Percentiles rank a stretch among this genome's conserved stretches.
Conservation (phyloP, 2,329 filamentous ascomycete genomes). For the Cordyceps cateniannulata region DNA sequence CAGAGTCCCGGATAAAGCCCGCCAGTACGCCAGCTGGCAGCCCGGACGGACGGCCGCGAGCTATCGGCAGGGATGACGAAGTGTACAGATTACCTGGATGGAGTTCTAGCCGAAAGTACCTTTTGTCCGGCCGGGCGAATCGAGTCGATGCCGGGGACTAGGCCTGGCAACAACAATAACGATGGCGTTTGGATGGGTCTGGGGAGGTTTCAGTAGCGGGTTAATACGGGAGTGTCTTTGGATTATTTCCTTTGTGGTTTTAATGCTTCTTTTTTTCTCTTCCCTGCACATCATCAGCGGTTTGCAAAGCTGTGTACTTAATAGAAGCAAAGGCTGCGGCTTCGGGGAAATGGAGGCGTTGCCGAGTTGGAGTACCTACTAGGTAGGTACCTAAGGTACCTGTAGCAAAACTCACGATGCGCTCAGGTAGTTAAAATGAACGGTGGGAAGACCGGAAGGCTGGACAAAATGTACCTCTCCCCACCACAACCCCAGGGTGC, state of each 20-base stretch:
- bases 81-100: slow-evolving; percentile 10
- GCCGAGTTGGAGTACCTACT: too few species aligned
- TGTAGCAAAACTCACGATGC: neutral
- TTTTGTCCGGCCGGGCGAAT: slow-evolving; percentile 4
- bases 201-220: neutral
- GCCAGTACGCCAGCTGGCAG: neutral
- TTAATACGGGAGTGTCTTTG: neutral
- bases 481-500: slow-evolving; percentile 4
- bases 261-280: neutral
- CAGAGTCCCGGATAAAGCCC: neutral
- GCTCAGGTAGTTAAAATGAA: too few species aligned
- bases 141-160: neutral
- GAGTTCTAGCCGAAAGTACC: slow-evolving; percentile 9
- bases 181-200: neutral
- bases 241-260: neutral
- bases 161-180: neutral
- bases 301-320: too few species aligned
- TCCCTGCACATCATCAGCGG: neutral
- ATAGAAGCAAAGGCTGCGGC: neutral
- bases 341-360: slow-evolving; percentile 7
- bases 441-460: neutral
- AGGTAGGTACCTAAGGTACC: too few species aligned
- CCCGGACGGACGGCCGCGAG: neutral
- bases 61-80: too few species aligned
- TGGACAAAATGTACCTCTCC: slow-evolving; percentile 1